Evolutionary conservation across 2,329 filamentous ascomycete species (phyloP).

Genomic region (Sarocladiaceae sp.): DNA sequence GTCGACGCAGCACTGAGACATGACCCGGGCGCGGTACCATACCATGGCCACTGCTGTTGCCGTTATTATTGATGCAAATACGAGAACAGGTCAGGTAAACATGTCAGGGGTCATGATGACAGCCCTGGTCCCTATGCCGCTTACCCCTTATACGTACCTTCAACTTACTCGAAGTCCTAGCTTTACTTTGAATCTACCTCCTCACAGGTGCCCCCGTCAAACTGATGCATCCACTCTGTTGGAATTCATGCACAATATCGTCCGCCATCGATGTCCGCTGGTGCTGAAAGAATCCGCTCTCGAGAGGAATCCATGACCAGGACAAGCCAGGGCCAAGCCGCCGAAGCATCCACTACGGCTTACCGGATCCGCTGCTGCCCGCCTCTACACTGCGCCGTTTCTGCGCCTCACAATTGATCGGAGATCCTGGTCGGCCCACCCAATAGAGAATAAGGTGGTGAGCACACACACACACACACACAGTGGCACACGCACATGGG

Average conservation of each 20-base stretch:
- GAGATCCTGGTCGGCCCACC: background rate
- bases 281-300: background rate
- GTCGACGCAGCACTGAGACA: background rate
- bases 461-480: background rate
- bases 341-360: background rate
- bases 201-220: too few species aligned
- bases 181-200: too few species aligned
- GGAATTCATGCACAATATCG: slow-evolving; percentile 3
- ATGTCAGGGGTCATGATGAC: too few species aligned
- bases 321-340: background rate
- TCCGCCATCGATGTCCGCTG: background rate
- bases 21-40: too few species aligned
- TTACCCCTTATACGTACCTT: too few species aligned
- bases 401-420: background rate
- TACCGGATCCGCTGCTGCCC: background rate
- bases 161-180: too few species aligned
- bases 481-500: background rate
- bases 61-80: background rate
- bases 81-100: background rate
- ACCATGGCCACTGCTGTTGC: too few species aligned
- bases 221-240: background rate
- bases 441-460: background rate
- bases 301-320: slow-evolving; percentile 6
- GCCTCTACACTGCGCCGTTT: background rate
- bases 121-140: too few species aligned